phyloP scores from a whole-genome alignment of 2,329 filamentous ascomycete genomes.

The Fusarium sp. region DNA sequence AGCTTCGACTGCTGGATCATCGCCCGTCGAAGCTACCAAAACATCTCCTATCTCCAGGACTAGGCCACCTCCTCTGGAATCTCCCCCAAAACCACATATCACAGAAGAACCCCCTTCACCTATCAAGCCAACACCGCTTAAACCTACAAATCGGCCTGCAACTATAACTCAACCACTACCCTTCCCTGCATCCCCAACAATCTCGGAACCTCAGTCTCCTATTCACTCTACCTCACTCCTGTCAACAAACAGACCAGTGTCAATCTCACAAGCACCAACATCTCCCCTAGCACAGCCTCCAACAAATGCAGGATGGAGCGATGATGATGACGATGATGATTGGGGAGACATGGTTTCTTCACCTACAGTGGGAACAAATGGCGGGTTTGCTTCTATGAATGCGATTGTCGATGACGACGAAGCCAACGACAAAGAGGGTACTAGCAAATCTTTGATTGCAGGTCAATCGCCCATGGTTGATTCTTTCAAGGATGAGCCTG shows the following conservation, averaged over 20 bases:
- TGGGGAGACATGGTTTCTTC: conserved; percentile 70
- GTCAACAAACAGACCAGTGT: conserved; percentile 28
- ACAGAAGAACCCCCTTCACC: conserved; percentile 28
- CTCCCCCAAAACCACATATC: conserved; percentile 16
- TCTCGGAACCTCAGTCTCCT: conserved; percentile 29
- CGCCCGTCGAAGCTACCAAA: conserved; percentile 18
- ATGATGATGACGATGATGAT: conserved; percentile 63
- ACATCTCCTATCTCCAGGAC: conserved; percentile 14
- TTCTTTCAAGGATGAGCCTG: background rate
- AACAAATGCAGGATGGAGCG: conserved; percentile 27
- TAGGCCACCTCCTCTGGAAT: background rate
- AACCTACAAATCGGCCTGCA: conserved; percentile 35
- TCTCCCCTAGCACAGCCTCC: conserved; percentile 42
- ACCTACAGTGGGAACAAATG: conserved; percentile 40
- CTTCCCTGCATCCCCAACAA: conserved; percentile 32
- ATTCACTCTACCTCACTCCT: conserved; percentile 17
- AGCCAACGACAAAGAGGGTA: conserved; percentile 2
- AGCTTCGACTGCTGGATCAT: conserved; percentile 11
- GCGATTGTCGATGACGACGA: conserved; percentile 14
- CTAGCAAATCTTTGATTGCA: conserved; percentile 20
- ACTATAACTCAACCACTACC: conserved; percentile 35
- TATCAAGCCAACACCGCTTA: conserved; percentile 27
- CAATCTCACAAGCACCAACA: conserved; percentile 34
- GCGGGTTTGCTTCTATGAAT: conserved; percentile 36
- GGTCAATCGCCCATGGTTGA: conserved; percentile 22